Evolutionary conservation across 768 basidiomycete genomes (phyloP).

Genomic region (Hypholoma sublateritium): DNA sequence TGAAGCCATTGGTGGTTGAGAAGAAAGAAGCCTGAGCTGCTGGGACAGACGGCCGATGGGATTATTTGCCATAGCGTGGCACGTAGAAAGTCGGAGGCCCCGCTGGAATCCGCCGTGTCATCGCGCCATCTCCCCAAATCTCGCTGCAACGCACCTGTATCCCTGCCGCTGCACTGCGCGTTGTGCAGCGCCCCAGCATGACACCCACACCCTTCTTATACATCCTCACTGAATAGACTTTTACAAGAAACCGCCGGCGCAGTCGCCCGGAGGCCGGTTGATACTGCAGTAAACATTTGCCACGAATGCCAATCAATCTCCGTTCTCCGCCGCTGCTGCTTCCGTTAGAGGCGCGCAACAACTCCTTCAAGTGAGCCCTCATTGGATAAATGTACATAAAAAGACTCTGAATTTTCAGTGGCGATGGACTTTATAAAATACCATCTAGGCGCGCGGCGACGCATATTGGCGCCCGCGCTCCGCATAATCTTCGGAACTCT

Average conservation of each 20-base stretch:
- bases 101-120: slow-evolving; percentile 19
- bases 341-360: too few relatives aligned
- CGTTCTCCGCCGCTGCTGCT: too few relatives aligned
- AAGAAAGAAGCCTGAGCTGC: slow-evolving; percentile 59
- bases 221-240: neutral
- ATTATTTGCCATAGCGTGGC: slow-evolving; percentile 34
- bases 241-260: slow-evolving; percentile 2
- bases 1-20: slow-evolving; percentile 49
- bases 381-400: too few relatives aligned
- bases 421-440: too few relatives aligned
- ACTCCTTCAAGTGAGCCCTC: too few relatives aligned
- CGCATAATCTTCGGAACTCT: too few relatives aligned
- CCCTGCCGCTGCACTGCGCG: neutral
- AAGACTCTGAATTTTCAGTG: too few relatives aligned
- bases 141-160: neutral
- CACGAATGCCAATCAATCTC: too few relatives aligned
- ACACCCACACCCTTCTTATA: slow-evolving; percentile 7
- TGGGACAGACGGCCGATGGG: slow-evolving; percentile 59
- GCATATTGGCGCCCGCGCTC: too few relatives aligned
- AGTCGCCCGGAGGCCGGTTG: neutral
- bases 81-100: slow-evolving; percentile 22
- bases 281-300: neutral
- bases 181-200: slow-evolving; percentile 3
- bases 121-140: slow-evolving; percentile 17
- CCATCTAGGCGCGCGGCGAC: too few relatives aligned